Evolutionary conservation across 352 stramenopile species (phyloP).

Genomic region (Pythium pyrilobum): DNA sequence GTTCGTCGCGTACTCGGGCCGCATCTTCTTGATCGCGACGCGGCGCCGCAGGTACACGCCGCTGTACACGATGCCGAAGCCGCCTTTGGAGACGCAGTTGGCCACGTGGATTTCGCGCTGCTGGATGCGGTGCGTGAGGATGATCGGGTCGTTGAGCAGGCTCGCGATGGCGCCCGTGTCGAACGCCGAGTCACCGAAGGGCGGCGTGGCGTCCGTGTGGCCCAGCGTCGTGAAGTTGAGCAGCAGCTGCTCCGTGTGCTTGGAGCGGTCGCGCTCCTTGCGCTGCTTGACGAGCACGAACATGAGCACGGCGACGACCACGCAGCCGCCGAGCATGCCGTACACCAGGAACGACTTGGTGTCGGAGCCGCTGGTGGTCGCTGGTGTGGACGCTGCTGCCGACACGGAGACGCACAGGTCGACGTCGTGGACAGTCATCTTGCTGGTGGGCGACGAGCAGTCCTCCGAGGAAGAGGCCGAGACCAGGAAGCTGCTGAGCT

Average conservation of each 20-base stretch:
- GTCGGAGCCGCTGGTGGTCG: too few relatives aligned
- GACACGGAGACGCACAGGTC: background rate
- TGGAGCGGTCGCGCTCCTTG: too few relatives aligned
- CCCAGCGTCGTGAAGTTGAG: too few relatives aligned
- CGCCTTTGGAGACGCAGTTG: slow-evolving; percentile 57
- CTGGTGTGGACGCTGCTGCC: background rate
- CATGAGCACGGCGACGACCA: slow-evolving; percentile 37
- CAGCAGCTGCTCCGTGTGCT: too few relatives aligned
- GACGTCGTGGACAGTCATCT: background rate
- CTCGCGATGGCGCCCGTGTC: too few relatives aligned
- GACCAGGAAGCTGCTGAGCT: slow-evolving; percentile 4
- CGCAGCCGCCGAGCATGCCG: slow-evolving; percentile 17
- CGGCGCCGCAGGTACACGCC: slow-evolving; percentile 52
- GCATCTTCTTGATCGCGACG: slow-evolving; percentile 66
- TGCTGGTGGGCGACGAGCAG: background rate
- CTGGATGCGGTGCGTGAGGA: slow-evolving; percentile 52
- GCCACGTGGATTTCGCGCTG: slow-evolving; percentile 56
- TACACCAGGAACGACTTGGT: slow-evolving; percentile 37
- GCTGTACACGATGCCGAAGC: slow-evolving; percentile 58
- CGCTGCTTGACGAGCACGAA: slow-evolving; percentile 35
- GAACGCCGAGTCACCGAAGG: too few relatives aligned
- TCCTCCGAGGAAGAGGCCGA: background rate
- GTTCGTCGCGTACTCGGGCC: slow-evolving; percentile 36
- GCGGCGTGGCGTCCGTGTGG: too few relatives aligned
- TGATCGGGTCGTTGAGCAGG: slow-evolving; percentile 57